Evolutionary conservation across 768 basidiomycete genomes (phyloP).

Genomic region (Russula ochroleuca): DNA sequence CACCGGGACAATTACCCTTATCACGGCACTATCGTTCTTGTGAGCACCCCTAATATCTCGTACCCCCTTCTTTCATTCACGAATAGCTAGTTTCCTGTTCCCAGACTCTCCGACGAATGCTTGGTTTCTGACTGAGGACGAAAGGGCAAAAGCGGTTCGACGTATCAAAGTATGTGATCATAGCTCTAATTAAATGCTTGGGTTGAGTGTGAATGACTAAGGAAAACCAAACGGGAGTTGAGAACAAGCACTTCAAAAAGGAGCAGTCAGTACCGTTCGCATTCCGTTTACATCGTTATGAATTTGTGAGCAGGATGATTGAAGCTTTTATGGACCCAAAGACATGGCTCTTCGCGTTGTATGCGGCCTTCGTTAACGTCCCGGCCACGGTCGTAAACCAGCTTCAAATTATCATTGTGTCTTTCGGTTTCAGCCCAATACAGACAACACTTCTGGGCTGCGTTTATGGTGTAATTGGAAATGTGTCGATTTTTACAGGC

Average conservation of each 20-base stretch:
- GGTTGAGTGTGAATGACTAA: conserved; percentile 27
- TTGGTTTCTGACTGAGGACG: conserved; percentile 66
- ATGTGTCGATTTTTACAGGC: too few species aligned
- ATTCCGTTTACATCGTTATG: conserved; percentile 32
- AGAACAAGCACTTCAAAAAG: conserved; percentile 76
- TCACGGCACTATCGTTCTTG: conserved; percentile 53
- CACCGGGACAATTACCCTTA: conserved; percentile 55
- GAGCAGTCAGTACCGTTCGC: conserved; percentile 54
- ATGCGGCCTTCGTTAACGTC: too few species aligned
- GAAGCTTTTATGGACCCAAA: too few species aligned
- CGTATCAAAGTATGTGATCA: conserved; percentile 50
- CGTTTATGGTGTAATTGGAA: too few species aligned
- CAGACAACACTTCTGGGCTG: too few species aligned
- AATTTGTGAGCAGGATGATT: too few species aligned
- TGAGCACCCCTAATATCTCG: conserved; percentile 30
- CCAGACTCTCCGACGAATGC: conserved; percentile 72
- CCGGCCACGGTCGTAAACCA: too few species aligned
- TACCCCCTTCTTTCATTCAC: not conserved
- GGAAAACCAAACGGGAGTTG: conserved; percentile 76
- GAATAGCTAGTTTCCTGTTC: conserved; percentile 54
- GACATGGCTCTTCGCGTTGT: too few species aligned
- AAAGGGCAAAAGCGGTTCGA: conserved; percentile 55
- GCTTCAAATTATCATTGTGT: too few species aligned
- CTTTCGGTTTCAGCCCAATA: too few species aligned
- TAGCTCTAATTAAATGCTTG: not conserved